Conservation (phyloP, 192 early-diverging fungal species). For the Umbelopsis sp. region DNA sequence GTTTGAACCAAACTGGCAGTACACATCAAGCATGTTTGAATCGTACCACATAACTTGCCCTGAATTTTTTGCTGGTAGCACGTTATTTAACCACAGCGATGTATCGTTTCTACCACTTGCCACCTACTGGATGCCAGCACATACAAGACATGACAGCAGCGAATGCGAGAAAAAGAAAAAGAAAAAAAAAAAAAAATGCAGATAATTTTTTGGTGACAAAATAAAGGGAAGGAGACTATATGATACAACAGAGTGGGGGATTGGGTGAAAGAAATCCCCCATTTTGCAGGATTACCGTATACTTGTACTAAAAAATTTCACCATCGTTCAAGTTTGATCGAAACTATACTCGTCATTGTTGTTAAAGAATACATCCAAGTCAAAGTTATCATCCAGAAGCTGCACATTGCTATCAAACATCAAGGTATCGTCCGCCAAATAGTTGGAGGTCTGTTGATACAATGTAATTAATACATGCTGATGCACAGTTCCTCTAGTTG, state of each 20-base stretch:
- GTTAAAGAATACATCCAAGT: constrained; percentile 16
- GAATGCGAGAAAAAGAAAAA: too few relatives aligned
- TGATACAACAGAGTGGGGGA: too few relatives aligned
- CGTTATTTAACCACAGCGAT: too few relatives aligned
- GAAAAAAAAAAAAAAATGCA: neutral
- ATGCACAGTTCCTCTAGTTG: neutral
- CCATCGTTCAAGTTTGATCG: neutral
- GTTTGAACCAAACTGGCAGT: too few relatives aligned
- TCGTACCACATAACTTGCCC: too few relatives aligned
- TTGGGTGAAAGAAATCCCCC: too few relatives aligned
- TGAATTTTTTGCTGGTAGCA: too few relatives aligned
- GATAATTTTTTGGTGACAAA: neutral
- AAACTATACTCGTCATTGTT: constrained; percentile 11
- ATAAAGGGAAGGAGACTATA: too few relatives aligned
- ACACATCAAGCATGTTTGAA: too few relatives aligned
- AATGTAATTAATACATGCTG: neutral
- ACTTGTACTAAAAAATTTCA: neutral
- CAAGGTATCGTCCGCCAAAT: neutral
- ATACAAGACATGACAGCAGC: too few relatives aligned
- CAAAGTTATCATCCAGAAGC: constrained; percentile 6
- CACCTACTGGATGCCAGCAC: too few relatives aligned
- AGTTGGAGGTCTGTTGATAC: neutral
- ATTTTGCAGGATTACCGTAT: neutral
- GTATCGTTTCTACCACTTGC: too few relatives aligned
- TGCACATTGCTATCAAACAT: constrained; percentile 10